phyloP scores from a whole-genome alignment of 371 early-diverging fungal species.

The Apophysomyces sp. region DNA sequence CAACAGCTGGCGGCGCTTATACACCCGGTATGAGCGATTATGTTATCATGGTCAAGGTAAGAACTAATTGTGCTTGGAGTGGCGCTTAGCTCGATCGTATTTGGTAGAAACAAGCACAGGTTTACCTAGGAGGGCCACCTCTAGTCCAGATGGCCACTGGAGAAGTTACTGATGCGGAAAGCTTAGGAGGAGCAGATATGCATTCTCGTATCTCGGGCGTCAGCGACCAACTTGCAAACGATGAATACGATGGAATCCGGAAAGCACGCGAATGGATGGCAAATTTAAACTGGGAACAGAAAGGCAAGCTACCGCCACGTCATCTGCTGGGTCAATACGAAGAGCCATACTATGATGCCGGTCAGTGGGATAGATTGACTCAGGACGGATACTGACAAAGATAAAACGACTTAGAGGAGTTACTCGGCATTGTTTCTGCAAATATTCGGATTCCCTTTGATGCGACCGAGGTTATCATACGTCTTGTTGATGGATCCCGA shows the following conservation, averaged over 20 bases:
- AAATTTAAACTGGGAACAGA: constrained; percentile 63
- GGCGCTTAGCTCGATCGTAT: background rate
- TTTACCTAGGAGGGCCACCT: constrained; percentile 77
- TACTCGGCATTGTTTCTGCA: constrained; percentile 65
- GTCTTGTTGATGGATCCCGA: constrained; percentile 68
- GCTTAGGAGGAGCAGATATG: constrained; percentile 78
- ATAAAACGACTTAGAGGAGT: constrained; percentile 42
- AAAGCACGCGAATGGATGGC: constrained; percentile 70
- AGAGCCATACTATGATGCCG: constrained; percentile 55
- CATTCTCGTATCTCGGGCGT: constrained; percentile 68
- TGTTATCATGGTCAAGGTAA: constrained; percentile 71
- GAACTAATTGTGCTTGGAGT: background rate
- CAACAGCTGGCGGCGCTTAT: constrained; percentile 82
- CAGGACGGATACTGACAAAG: background rate
- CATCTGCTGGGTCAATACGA: constrained; percentile 54
- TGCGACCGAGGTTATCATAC: constrained; percentile 67
- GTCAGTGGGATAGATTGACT: too few species aligned
- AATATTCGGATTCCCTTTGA: constrained; percentile 70
- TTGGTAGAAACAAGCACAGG: constrained; percentile 64
- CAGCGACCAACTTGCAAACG: constrained; percentile 65
- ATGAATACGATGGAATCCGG: constrained; percentile 64
- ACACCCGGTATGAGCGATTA: constrained; percentile 77
- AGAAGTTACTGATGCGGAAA: constrained; percentile 71
- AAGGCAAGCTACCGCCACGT: constrained; percentile 51
- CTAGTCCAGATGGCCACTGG: constrained; percentile 80